These are phyloP conservation scores for Blastobotrys americana DNA, from an alignment of 805 yeast species.

Conservation along the genomic window DNA sequence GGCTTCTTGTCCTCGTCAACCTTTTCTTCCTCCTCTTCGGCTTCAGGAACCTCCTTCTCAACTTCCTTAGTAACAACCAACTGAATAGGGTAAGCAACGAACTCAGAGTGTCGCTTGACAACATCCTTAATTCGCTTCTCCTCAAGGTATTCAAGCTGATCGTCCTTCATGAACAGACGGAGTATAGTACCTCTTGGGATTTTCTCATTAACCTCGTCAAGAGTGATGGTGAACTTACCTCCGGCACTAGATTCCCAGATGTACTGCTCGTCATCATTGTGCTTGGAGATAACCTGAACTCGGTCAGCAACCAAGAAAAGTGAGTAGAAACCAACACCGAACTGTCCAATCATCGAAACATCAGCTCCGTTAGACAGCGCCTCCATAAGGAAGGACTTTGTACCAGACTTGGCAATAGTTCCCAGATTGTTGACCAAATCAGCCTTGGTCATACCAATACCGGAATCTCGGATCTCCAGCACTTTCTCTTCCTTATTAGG, in stretches of 20 bases:
- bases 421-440: conserved; percentile 98
- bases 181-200: conserved; percentile 92
- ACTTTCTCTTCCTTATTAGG: conserved; percentile 93
- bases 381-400: conserved; percentile 95
- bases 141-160: conserved; percentile 97
- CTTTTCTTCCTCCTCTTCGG: conserved; percentile 51
- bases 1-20: conserved; percentile 59
- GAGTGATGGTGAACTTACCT: conserved; percentile 95
- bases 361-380: conserved; percentile 99
- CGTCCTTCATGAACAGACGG: conserved; percentile 96
- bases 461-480: conserved; percentile 96
- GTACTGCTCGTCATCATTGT: conserved; percentile 99
- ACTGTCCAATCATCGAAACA: conserved; percentile 99
- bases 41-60: conserved; percentile 92
- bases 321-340: conserved; percentile 99
- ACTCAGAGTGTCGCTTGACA: conserved; percentile 98
- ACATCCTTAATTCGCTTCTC: conserved; percentile 99
- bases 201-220: conserved; percentile 79
- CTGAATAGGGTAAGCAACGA: conserved; percentile 98
- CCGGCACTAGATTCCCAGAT: conserved; percentile 99
- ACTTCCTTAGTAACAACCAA: conserved; percentile 97
- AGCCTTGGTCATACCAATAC: conserved; percentile 99
- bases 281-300: conserved; percentile 96
- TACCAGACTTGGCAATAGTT: conserved; percentile 99
- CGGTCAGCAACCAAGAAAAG: conserved; percentile 97